Conservation (phyloP, 179 eudicot species). For the Carnegiea gigantea region DNA sequence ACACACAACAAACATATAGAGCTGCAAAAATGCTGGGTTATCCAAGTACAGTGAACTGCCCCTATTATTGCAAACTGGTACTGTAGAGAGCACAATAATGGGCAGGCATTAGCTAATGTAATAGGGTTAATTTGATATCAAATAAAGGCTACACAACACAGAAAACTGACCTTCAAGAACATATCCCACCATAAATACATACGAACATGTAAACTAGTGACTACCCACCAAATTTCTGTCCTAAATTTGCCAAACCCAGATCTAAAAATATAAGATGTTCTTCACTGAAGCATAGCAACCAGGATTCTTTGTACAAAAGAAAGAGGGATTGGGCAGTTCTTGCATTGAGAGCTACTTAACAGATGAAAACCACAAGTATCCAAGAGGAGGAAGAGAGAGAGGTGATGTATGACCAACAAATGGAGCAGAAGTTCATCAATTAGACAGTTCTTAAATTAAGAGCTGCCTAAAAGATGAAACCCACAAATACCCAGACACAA, state of each 20-base stretch:
- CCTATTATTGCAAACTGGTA: conserved; percentile 9
- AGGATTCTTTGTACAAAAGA: neutral
- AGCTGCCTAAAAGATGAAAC: conserved; percentile 12
- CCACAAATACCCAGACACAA: conserved; percentile 5
- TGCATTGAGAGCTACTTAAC: neutral
- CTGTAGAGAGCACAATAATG: neutral
- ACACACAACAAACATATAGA: conserved; percentile 23
- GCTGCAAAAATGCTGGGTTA: conserved; percentile 33
- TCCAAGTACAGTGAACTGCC: conserved; percentile 35
- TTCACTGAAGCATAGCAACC: neutral
- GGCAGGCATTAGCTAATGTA: neutral
- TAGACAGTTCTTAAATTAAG: neutral
- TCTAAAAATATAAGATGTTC: conserved; percentile 6
- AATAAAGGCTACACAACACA: conserved; percentile 5
- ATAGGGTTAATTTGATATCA: conserved; percentile 10
- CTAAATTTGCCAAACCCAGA: conserved; percentile 12
- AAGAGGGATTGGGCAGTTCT: neutral
- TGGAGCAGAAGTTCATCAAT: neutral
- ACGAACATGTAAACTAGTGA: neutral
- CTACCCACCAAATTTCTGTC: conserved; percentile 7
- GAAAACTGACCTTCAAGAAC: neutral
- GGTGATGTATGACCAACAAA: neutral
- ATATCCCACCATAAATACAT: neutral
- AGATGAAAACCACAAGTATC: conserved; percentile 13
- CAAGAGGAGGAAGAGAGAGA: conserved; percentile 2